phyloP scores from a whole-genome alignment of 768 basidiomycete genomes.

The Russula sp. region DNA sequence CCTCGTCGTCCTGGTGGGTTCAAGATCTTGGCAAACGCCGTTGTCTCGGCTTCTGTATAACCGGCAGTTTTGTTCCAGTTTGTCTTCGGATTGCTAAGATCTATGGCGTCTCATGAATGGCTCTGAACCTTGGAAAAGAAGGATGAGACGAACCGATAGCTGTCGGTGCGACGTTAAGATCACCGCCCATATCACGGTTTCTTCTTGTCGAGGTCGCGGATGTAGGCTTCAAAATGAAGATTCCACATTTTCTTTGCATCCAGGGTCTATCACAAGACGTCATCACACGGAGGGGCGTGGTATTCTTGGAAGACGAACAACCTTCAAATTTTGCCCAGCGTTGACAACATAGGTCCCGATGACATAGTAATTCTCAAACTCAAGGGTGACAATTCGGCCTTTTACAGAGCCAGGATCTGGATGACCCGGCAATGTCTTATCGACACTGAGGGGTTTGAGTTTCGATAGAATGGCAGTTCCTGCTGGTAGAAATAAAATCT shows the following conservation, averaged over 20 bases:
- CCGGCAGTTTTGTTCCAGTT: conserved; percentile 91
- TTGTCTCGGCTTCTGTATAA: conserved; percentile 79
- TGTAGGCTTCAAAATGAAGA: conserved; percentile 66
- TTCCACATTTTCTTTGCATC: conserved; percentile 79
- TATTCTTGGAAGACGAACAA: not conserved
- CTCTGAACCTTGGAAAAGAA: not conserved
- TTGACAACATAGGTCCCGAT: conserved; percentile 84
- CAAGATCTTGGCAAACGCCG: conserved; percentile 68
- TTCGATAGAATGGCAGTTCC: conserved; percentile 84
- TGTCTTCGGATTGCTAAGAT: conserved; percentile 61
- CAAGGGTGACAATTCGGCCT: conserved; percentile 78
- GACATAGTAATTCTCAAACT: conserved; percentile 66
- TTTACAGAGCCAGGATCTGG: conserved; percentile 61
- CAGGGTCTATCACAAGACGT: conserved; percentile 52
- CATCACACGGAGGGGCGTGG: not conserved
- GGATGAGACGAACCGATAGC: conserved; percentile 49
- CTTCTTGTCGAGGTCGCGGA: conserved; percentile 66
- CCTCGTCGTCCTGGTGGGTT: conserved; percentile 42
- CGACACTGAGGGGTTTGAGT: conserved; percentile 61
- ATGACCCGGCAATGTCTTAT: conserved; percentile 70
- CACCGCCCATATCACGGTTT: conserved; percentile 89
- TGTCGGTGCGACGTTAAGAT: conserved; percentile 84
- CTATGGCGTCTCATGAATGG: conserved; percentile 37
- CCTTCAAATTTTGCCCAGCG: conserved; percentile 71
- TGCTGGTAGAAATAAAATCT: conserved; percentile 43